Percentiles rank a stretch among this genome's conserved stretches.
phyloP scores from a whole-genome alignment of 805 yeast species.

The Suhomyces kilbournensis region DNA sequence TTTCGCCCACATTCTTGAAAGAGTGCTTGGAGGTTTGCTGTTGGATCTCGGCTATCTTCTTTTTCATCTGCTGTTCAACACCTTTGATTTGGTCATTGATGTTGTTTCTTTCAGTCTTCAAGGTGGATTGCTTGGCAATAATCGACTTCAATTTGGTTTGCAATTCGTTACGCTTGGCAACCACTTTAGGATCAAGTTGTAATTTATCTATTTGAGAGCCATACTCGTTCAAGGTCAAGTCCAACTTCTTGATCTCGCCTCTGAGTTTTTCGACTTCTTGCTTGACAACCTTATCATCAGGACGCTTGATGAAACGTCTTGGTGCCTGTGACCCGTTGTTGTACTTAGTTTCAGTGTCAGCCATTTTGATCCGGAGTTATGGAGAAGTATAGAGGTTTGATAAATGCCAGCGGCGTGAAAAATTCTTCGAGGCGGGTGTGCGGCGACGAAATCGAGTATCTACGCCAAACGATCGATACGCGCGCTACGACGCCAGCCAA shows the following conservation, averaged over 20 bases:
- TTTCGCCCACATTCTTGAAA: conserved; percentile 66
- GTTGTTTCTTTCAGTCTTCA: conserved; percentile 46
- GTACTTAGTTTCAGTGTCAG: conserved; percentile 7
- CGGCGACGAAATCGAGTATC: neutral
- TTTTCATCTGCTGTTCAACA: conserved; percentile 67
- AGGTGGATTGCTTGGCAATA: conserved; percentile 45
- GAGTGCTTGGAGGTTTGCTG: conserved; percentile 65
- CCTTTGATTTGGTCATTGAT: conserved; percentile 70
- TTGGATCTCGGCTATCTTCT: conserved; percentile 72
- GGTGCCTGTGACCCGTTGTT: conserved; percentile 4
- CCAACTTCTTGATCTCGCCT: conserved; percentile 62
- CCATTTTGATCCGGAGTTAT: neutral
- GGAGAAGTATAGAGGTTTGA: neutral
- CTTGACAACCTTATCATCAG: conserved; percentile 66
- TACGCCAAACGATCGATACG: too few relatives aligned
- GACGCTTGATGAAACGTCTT: conserved; percentile 66
- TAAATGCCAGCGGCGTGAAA: conserved; percentile 8
- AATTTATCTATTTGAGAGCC: conserved; percentile 50
- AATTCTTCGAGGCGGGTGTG: conserved; percentile 5
- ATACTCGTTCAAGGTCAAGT: conserved; percentile 49
- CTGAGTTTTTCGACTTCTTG: conserved; percentile 53
- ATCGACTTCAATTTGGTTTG: conserved; percentile 39
- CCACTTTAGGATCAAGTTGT: conserved; percentile 29
- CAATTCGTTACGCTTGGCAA: conserved; percentile 32
- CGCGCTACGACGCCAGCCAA: too few relatives aligned